These are phyloP conservation scores for Violaceomyces palustris DNA, from an alignment of 1,284 basidiomycete genomes.

Conservation along the genomic window DNA sequence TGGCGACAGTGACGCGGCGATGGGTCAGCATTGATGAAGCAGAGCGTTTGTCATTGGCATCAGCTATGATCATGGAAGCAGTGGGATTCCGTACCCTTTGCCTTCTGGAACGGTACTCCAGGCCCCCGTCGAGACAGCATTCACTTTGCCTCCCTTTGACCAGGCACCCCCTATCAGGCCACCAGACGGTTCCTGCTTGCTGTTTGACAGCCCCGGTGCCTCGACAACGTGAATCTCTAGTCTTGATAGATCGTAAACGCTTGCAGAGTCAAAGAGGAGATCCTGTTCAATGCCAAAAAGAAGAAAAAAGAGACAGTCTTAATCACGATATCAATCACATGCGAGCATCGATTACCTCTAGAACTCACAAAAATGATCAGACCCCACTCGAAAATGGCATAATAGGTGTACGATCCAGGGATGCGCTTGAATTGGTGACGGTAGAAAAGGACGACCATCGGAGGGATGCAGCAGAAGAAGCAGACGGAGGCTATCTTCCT, in stretches of 20 bases:
- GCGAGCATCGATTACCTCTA: too few relatives aligned
- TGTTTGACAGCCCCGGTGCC: too few relatives aligned
- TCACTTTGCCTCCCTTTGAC: conserved; percentile 25
- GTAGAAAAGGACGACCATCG: conserved; percentile 46
- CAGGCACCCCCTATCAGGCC: conserved; percentile 16
- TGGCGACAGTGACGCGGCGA: too few relatives aligned
- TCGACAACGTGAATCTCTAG: conserved; percentile 40
- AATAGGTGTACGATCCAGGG: conserved; percentile 43
- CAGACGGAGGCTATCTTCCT: conserved; percentile 24
- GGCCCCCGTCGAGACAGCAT: conserved; percentile 31
- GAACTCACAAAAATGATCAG: conserved; percentile 42
- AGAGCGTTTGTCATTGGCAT: conserved; percentile 11
- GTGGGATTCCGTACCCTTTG: conserved; percentile 1
- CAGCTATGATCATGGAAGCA: conserved; percentile 4
- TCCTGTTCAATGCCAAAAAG: conserved; percentile 12
- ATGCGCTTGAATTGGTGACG: conserved; percentile 40
- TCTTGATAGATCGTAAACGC: conserved; percentile 36
- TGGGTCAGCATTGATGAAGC: too few relatives aligned
- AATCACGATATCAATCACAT: too few relatives aligned
- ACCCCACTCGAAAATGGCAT: conserved; percentile 49
- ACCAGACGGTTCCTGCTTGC: not conserved
- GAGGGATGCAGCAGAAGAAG: conserved; percentile 45
- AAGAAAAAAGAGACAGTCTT: not conserved
- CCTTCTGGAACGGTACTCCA: conserved; percentile 23
- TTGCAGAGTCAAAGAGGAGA: conserved; percentile 43